Conservation (phyloP, 768 basidiomycete genomes). For the Termitomyces sp. region DNA sequence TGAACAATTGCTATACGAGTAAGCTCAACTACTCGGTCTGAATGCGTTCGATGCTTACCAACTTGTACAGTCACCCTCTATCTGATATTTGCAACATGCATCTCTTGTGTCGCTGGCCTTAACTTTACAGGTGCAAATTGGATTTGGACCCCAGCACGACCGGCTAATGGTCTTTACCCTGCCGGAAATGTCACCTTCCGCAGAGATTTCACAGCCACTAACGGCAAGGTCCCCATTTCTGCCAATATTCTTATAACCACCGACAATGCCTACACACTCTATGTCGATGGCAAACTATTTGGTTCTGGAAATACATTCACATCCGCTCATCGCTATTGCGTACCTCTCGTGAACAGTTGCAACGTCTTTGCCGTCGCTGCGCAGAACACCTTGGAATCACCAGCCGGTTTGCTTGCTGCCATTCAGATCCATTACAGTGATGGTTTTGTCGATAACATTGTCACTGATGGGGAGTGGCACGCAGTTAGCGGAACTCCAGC, state of each 20-base stretch:
- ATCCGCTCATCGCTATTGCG: slow-evolving; percentile 23
- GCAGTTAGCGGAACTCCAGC: slow-evolving; percentile 16
- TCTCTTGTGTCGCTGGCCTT: slow-evolving; percentile 5
- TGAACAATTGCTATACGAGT: background rate
- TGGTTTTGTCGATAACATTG: slow-evolving; percentile 23
- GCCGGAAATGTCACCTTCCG: slow-evolving; percentile 25
- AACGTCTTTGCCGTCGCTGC: slow-evolving; percentile 30
- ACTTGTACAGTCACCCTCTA: background rate
- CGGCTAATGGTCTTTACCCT: slow-evolving; percentile 15
- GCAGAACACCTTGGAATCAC: slow-evolving; percentile 10
- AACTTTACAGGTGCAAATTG: slow-evolving; percentile 18
- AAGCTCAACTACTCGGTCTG: background rate
- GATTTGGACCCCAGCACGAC: slow-evolving; percentile 26
- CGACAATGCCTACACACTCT: slow-evolving; percentile 27
- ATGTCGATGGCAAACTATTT: slow-evolving; percentile 23
- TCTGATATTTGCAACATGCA: slow-evolving; percentile 5
- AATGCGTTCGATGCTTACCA: background rate
- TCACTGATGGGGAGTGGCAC: slow-evolving; percentile 27
- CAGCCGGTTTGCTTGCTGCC: slow-evolving; percentile 25
- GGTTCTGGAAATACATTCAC: slow-evolving; percentile 17
- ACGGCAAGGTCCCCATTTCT: slow-evolving; percentile 21
- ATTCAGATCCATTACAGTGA: slow-evolving; percentile 27
- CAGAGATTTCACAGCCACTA: slow-evolving; percentile 19
- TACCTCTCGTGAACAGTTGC: slow-evolving; percentile 19
- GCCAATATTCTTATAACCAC: slow-evolving; percentile 25